A percentile compares a stretch with the other conserved stretches of the same genome.
Conservation (phyloP, 164 flowering plant species). For the Taxillus chinensis region DNA sequence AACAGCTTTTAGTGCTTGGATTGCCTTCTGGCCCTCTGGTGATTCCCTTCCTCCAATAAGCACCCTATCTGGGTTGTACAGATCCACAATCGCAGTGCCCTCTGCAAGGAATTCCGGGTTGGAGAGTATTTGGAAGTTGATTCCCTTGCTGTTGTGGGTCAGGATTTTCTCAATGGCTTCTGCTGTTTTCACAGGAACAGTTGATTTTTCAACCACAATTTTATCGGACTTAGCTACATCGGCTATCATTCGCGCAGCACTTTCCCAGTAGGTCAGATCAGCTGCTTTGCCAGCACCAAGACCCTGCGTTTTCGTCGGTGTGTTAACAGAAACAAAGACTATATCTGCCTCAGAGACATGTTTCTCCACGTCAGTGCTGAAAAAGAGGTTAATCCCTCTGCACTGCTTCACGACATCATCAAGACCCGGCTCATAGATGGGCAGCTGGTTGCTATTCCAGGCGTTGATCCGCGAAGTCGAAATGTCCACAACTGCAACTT, state of each 20-base stretch:
- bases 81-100: constrained; percentile 58
- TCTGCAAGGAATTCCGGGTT: constrained; percentile 65
- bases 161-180: constrained; percentile 62
- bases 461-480: constrained; percentile 43
- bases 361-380: constrained; percentile 52
- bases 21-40: constrained; percentile 43
- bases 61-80: constrained; percentile 46
- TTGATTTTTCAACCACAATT: constrained; percentile 65
- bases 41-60: constrained; percentile 68
- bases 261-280: constrained; percentile 64
- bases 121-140: constrained; percentile 55
- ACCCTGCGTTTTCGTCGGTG: constrained; percentile 63
- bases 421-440: constrained; percentile 51
- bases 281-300: constrained; percentile 66
- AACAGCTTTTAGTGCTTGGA: constrained; percentile 35
- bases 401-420: constrained; percentile 50
- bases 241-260: constrained; percentile 66
- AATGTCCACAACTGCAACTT: constrained; percentile 59
- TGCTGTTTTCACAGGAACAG: constrained; percentile 57
- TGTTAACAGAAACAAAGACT: constrained; percentile 63
- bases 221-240: constrained; percentile 58
- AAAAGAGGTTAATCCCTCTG: constrained; percentile 64
- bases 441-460: constrained; percentile 55
- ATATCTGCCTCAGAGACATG: constrained; percentile 48
- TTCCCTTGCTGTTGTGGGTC: constrained; percentile 48